Conservation (phyloP, 2,329 filamentous ascomycete genomes). For the Rachicladosporium sp. region DNA sequence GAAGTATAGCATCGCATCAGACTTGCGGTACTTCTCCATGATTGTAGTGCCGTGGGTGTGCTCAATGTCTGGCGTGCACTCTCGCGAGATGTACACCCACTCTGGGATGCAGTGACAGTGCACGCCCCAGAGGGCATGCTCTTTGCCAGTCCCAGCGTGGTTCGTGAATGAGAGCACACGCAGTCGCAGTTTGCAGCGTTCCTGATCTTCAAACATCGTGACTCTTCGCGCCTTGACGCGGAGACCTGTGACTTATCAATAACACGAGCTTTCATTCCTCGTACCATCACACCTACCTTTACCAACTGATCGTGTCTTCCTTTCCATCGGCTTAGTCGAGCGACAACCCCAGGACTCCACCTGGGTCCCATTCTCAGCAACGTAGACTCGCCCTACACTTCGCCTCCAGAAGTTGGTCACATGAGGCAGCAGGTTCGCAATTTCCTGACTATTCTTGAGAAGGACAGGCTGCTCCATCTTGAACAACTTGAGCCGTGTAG, state of each 20-base stretch:
- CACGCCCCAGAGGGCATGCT: slow-evolving; percentile 8
- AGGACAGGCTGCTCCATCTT: slow-evolving; percentile 10
- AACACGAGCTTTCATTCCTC: no score
- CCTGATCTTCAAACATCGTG: no score
- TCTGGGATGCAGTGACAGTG: slow-evolving; percentile 14
- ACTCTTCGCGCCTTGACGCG: no score
- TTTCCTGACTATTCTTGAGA: slow-evolving; percentile 13
- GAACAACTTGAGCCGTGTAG: slow-evolving; percentile 13
- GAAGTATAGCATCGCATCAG: slow-evolving; percentile 12
- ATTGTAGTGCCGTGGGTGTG: slow-evolving; percentile 12
- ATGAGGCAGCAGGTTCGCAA: slow-evolving; percentile 15
- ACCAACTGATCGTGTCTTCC: no score
- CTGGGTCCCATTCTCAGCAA: slow-evolving; percentile 8
- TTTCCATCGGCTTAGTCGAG: no score
- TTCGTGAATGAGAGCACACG: slow-evolving; percentile 11
- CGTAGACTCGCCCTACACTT: slow-evolving; percentile 4
- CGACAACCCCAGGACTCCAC: slow-evolving; percentile 14
- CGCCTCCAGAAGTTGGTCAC: slow-evolving; percentile 13
- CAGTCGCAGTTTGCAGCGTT: slow-evolving; percentile 10
- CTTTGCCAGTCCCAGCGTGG: slow-evolving; percentile 8
- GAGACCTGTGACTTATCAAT: no score
- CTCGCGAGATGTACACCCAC: slow-evolving; percentile 12
- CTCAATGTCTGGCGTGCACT: slow-evolving; percentile 4
- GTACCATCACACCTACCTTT: no score
- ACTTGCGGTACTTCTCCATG: slow-evolving; percentile 13